These are phyloP conservation scores for Dactylorhiza incarnata DNA, from an alignment of 106 monocot species.

Conservation along the genomic window DNA sequence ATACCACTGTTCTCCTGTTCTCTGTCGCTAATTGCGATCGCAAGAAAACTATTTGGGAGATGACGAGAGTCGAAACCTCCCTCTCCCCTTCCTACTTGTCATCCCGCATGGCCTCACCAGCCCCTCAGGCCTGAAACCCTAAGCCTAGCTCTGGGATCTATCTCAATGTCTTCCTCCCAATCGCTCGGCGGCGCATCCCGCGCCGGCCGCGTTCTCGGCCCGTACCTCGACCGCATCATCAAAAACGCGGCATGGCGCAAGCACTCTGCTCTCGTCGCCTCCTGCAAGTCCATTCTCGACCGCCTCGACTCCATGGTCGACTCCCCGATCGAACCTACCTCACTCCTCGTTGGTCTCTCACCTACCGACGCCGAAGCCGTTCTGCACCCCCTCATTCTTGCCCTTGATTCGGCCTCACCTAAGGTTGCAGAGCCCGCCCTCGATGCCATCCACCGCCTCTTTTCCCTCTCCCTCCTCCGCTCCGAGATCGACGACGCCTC, in stretches of 20 bases:
- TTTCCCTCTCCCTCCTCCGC: slow-evolving; percentile 33
- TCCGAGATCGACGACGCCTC: slow-evolving; percentile 24
- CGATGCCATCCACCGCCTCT: slow-evolving; percentile 45
- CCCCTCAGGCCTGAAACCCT: slow-evolving; percentile 1
- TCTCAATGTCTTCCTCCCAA: slow-evolving; percentile 11
- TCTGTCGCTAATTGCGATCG: no score
- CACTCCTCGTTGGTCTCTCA: slow-evolving; percentile 24
- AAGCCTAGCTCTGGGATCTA: neutral
- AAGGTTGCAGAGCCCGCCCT: slow-evolving; percentile 59
- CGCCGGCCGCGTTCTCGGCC: slow-evolving; percentile 70
- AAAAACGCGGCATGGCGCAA: slow-evolving; percentile 99
- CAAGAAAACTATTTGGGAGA: no score
- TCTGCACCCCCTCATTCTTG: slow-evolving; percentile 24
- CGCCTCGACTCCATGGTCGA: slow-evolving; percentile 26
- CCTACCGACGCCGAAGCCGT: slow-evolving; percentile 12
- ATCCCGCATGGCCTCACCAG: neutral
- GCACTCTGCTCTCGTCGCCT: slow-evolving; percentile 70
- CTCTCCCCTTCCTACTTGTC: neutral
- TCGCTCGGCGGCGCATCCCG: slow-evolving; percentile 57
- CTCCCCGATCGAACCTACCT: slow-evolving; percentile 11
- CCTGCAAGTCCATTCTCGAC: slow-evolving; percentile 58
- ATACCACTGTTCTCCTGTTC: no score
- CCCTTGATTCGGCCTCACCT: slow-evolving; percentile 24
- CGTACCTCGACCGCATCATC: slow-evolving; percentile 87
- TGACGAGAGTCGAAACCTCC: no score